These are phyloP conservation scores for Aciculosporium take DNA, from an alignment of 2,329 filamentous ascomycete genomes.

Conservation along the genomic window DNA sequence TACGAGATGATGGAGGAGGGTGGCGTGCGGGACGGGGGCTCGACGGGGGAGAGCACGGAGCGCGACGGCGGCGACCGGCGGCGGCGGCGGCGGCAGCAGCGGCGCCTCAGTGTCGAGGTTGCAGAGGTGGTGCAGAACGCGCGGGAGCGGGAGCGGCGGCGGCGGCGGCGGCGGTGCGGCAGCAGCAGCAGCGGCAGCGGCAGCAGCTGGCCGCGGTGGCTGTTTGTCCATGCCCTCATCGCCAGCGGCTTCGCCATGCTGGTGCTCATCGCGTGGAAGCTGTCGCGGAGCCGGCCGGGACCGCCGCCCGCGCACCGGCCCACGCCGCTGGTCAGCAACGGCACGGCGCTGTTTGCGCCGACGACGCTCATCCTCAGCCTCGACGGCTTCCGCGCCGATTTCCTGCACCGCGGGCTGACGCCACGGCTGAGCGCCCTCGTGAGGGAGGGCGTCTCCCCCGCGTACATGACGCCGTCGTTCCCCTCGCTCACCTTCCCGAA, in stretches of 20 bases:
- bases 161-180: constrained; percentile 35
- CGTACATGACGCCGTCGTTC: constrained; percentile 88
- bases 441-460: constrained; percentile 70
- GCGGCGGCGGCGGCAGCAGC: too few species aligned
- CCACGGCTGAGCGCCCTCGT: constrained; percentile 69
- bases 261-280: constrained; percentile 42
- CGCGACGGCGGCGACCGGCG: constrained; percentile 44
- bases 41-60: constrained; percentile 47
- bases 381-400: constrained; percentile 92
- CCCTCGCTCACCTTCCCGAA: constrained; percentile 95
- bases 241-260: constrained; percentile 41
- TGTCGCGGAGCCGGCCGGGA: constrained; percentile 35
- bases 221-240: constrained; percentile 37
- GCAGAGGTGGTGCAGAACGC: constrained; percentile 29
- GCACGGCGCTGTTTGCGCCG: constrained; percentile 74
- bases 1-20: constrained; percentile 88
- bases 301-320: constrained; percentile 8
- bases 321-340: constrained; percentile 49
- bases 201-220: constrained; percentile 39
- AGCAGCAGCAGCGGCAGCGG: constrained; percentile 36
- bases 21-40: constrained; percentile 50
- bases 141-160: constrained; percentile 34
- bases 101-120: too few species aligned
- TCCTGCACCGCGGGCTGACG: constrained; percentile 69
- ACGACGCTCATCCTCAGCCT: constrained; percentile 90